Base-by-base conservation (phyloP, 768 basidiomycete genomes). In the Coprinopsis strossmayeri region DNA sequence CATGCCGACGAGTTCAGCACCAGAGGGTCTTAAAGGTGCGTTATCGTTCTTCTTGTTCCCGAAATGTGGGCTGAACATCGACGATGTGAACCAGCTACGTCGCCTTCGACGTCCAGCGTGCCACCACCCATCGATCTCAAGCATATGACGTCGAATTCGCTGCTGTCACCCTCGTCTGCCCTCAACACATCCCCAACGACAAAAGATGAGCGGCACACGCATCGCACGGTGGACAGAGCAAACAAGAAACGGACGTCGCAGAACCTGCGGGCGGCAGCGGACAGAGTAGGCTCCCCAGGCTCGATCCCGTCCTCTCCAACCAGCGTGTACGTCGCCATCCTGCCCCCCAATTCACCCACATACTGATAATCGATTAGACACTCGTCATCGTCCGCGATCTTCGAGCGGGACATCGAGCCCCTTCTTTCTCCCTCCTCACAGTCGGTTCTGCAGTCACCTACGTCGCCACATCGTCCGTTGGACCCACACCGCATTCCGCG, bases 321-420 rank as follows among this genome's bases (percentile, higher is more conserved):
- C 13, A 38, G 37, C 37, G 37, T 38, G 37, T 38, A 38, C 7
- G 37, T 38, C 37, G 9, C 37, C 12, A 21, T 10, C 30, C 15
- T 32, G 30, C 30, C 30, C 30, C 15, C 30, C 7, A 7, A 7
- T 32, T 32, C 30, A 32, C 15, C 30, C 9, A n/a, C n/a, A n/a
- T n/a, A n/a, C n/a, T n/a, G n/a, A n/a, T n/a, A n/a, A n/a, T n/a
- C n/a, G n/a, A n/a, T 5, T 54, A 73, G 72, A 1, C 76, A 87
- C 57, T 91, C 88, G 0, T 88, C 87, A 0, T 88, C 87, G 0
- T 91, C 89, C 0, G 90, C 91, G 30, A 94, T 93, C 49, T 94
- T 94, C 52, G 91, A 94, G 65, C 81, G 91, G 28, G 91, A 94
- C 62, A 91, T 94, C 54, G 91, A 92, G 55, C 83, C 83, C 44